Evolutionary conservation across 2,329 filamentous ascomycete species (phyloP), one percentile per base, ranked within the genome.

Genomic region (Aschersonia sp.): DNA sequence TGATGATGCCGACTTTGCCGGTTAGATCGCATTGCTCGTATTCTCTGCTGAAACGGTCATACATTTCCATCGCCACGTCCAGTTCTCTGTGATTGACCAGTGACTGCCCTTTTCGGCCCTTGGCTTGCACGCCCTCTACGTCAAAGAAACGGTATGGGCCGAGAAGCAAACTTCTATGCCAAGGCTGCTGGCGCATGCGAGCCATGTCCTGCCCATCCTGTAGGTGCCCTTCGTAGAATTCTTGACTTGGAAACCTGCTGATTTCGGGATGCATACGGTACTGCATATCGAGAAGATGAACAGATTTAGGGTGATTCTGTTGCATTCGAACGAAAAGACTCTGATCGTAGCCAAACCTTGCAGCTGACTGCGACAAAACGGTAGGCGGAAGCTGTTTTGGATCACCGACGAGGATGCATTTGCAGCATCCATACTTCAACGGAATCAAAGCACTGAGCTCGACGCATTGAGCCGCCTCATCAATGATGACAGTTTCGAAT

Each of bases 241-340:
- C 83, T 55, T 76, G 71, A 63, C 88, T 95, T 1, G 94, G 92
- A 63, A 96, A 98, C 46, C 72, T 65, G 63, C 88, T 95, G 61
- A 98, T 98, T 55, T 92, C 87, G 0, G 94, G 92, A 67, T 98
- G 92, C 94, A 98, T 98, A 66, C 92, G 92, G 63, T 98, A 98
- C 61, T 98, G 92, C 48, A 85, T 92, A 60, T 97, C 90, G n/a
- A 98, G 78, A 30, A 98, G 73, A 68, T 98, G 90, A 12, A 98
- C 81, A 54, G 94, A 84, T 33, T 85, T 72, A 1, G 87, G 86
- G 57, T 90, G 83, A 53, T 96, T 96, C 57, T 82, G 81, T 61
- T 97, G 92, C 90, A 98, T 98, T 35, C 92, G 85, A 47, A 97
- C 92, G 68, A 98, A 98, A 66, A 98, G 71, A 74, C 87, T 95